Conservation (phyloP, 2,329 filamentous ascomycete species). For the Phialemoniopsis sp. region DNA sequence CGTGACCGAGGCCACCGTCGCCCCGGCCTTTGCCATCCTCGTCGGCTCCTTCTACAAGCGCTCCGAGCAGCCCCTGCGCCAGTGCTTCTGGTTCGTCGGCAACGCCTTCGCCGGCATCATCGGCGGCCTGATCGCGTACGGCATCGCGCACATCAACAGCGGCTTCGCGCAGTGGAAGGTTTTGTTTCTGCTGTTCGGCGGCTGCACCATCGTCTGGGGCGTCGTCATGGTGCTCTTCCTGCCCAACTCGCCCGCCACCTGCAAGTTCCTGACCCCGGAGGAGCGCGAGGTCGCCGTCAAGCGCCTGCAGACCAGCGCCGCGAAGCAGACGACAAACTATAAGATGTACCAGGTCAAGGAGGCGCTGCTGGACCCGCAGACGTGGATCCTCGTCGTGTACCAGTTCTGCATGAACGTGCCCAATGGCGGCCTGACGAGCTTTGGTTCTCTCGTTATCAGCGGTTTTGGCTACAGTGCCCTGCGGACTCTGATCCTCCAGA, state of each 20-base stretch:
- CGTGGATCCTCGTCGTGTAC: slow-evolving; percentile 51
- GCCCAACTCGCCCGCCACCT: slow-evolving; percentile 29
- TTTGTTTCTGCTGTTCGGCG: slow-evolving; percentile 22
- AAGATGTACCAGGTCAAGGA: slow-evolving; percentile 16
- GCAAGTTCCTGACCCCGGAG: slow-evolving; percentile 22
- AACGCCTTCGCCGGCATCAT: slow-evolving; percentile 60
- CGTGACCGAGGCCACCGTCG: slow-evolving; percentile 16
- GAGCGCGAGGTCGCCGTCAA: slow-evolving; percentile 21
- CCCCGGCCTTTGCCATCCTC: slow-evolving; percentile 23
- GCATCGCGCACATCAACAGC: slow-evolving; percentile 52
- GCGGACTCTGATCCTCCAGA: slow-evolving; percentile 37
- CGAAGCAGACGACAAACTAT: slow-evolving; percentile 27
- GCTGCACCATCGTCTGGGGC: slow-evolving; percentile 21
- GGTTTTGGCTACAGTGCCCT: slow-evolving; percentile 52
- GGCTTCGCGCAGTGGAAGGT: slow-evolving; percentile 31
- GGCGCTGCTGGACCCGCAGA: slow-evolving; percentile 45
- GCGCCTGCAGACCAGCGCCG: slow-evolving; percentile 29
- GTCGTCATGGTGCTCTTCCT: slow-evolving; percentile 19
- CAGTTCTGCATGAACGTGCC: slow-evolving; percentile 20
- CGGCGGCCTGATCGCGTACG: slow-evolving; percentile 55
- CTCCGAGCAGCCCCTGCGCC: slow-evolving; percentile 32
- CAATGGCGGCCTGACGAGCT: slow-evolving; percentile 53
- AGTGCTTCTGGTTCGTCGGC: slow-evolving; percentile 48
- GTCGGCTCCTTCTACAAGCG: slow-evolving; percentile 21
- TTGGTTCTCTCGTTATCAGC: slow-evolving; percentile 52